Evolutionary conservation across 805 yeast genomes (phyloP).

Genomic region (Yarrowia alimentaria): DNA sequence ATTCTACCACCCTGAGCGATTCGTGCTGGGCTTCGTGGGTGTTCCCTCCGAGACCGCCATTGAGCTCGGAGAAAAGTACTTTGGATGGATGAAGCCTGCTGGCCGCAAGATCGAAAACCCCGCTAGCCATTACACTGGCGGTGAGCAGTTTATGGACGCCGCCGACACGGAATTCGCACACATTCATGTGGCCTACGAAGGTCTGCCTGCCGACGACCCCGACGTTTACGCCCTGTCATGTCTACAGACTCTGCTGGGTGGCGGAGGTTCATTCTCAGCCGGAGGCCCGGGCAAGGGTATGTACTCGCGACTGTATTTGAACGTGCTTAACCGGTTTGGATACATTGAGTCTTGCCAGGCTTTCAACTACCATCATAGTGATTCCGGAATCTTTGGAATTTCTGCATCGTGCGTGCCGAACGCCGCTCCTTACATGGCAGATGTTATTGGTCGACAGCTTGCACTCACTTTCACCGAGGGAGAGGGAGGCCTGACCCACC

Average conservation of each 20-base stretch:
- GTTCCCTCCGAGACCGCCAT: constrained; percentile 69
- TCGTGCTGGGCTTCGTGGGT: constrained; percentile 87
- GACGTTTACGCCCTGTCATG: constrained; percentile 90
- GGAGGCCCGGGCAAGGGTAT: constrained; percentile 99
- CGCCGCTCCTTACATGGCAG: constrained; percentile 81
- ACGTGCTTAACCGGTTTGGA: constrained; percentile 86
- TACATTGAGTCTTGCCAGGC: constrained; percentile 85
- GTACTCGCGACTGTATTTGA: constrained; percentile 90
- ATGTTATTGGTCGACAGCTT: constrained; percentile 68
- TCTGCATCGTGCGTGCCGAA: constrained; percentile 80
- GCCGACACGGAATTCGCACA: constrained; percentile 82
- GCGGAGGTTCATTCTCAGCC: constrained; percentile 96
- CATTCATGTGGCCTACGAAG: constrained; percentile 84
- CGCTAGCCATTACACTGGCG: constrained; percentile 35
- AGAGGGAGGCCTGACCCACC: constrained; percentile 60
- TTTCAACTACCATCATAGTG: constrained; percentile 86
- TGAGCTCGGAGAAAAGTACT: constrained; percentile 56
- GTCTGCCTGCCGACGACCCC: constrained; percentile 74
- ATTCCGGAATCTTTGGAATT: constrained; percentile 88
- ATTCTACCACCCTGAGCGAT: constrained; percentile 74
- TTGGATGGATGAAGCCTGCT: constrained; percentile 57
- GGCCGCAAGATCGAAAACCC: constrained; percentile 24
- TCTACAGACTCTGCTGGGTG: constrained; percentile 86
- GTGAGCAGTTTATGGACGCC: constrained; percentile 30
- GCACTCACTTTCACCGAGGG: constrained; percentile 51